These are phyloP conservation scores for Calvatia gigantea DNA, from an alignment of 768 basidiomycete species.

Conservation along the genomic window DNA sequence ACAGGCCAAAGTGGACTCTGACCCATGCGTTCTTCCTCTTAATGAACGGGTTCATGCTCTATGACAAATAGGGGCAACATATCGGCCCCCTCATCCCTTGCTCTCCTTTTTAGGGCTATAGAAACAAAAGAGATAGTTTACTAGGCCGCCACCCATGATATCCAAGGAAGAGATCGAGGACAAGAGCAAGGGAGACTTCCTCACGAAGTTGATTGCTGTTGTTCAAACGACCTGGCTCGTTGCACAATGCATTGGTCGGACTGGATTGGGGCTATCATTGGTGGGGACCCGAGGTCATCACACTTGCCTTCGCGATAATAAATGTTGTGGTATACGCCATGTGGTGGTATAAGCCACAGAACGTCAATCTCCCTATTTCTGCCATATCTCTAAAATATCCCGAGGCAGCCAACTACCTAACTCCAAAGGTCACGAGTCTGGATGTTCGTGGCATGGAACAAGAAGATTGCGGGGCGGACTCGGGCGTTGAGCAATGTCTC, in stretches of 20 bases:
- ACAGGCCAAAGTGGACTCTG: conserved; percentile 9
- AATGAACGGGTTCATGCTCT: conserved; percentile 14
- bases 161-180: conserved; percentile 17
- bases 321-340: conserved; percentile 6
- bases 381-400: too few relatives aligned
- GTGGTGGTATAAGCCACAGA: conserved; percentile 10
- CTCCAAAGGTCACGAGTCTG: background rate
- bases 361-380: background rate
- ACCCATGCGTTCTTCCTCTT: conserved; percentile 13
- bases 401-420: too few relatives aligned
- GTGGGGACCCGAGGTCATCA: background rate
- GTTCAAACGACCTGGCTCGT: conserved; percentile 22
- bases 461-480: too few relatives aligned
- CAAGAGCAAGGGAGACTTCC: conserved; percentile 23
- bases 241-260: conserved; percentile 6
- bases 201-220: conserved; percentile 20
- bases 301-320: conserved; percentile 1
- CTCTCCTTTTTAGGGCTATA: background rate
- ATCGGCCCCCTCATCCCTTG: background rate
- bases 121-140: background rate
- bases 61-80: background rate
- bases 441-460: too few relatives aligned
- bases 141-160: conserved; percentile 4
- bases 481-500: too few relatives aligned
- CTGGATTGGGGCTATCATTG: background rate